A percentile compares a stretch with the other conserved stretches of the same genome.
Evolutionary conservation across 2,329 filamentous ascomycete species (phyloP).

Genomic region (Arthrobotrys pseudoclavata): DNA sequence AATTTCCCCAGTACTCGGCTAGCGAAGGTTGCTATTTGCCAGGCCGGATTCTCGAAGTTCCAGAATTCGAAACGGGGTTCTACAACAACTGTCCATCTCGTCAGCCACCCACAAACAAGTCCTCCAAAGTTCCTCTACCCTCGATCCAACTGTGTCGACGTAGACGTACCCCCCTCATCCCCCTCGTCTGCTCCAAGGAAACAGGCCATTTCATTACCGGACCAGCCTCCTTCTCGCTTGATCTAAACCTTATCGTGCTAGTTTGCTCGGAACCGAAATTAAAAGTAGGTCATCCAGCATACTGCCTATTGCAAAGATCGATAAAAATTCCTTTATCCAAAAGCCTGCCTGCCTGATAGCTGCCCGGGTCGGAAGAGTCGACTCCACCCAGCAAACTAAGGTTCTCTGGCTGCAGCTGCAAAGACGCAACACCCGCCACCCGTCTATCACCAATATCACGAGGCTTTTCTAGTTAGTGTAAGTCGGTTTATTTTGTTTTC

Average conservation of each 20-base stretch:
- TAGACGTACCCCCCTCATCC: slow-evolving; percentile 7
- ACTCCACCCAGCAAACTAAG: slow-evolving; percentile 33
- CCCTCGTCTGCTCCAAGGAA: slow-evolving; percentile 43
- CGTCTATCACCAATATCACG: slow-evolving; percentile 43
- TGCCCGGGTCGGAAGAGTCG: slow-evolving; percentile 41
- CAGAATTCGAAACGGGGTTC: slow-evolving; percentile 55
- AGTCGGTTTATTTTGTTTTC: slow-evolving; percentile 28
- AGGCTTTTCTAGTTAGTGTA: slow-evolving; percentile 28
- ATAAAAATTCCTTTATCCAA: slow-evolving; percentile 50
- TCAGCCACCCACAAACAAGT: slow-evolving; percentile 30
- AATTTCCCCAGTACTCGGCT: slow-evolving; percentile 53
- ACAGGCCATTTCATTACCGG: slow-evolving; percentile 40
- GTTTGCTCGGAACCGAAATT: slow-evolving; percentile 58
- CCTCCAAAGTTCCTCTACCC: slow-evolving; percentile 44
- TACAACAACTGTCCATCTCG: slow-evolving; percentile 36
- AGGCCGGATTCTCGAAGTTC: slow-evolving; percentile 37
- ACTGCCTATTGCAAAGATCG: slow-evolving; percentile 38
- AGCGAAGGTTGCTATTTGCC: slow-evolving; percentile 52
- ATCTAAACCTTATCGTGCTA: slow-evolving; percentile 60
- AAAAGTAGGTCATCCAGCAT: slow-evolving; percentile 54
- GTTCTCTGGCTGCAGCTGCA: slow-evolving; percentile 39
- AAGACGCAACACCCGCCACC: slow-evolving; percentile 55
- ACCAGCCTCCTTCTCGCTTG: slow-evolving; percentile 60
- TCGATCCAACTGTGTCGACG: slow-evolving; percentile 8
- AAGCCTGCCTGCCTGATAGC: slow-evolving; percentile 46